Conservation (phyloP, 192 early-diverging fungal species). For the Umbelopsis vinacea region DNA sequence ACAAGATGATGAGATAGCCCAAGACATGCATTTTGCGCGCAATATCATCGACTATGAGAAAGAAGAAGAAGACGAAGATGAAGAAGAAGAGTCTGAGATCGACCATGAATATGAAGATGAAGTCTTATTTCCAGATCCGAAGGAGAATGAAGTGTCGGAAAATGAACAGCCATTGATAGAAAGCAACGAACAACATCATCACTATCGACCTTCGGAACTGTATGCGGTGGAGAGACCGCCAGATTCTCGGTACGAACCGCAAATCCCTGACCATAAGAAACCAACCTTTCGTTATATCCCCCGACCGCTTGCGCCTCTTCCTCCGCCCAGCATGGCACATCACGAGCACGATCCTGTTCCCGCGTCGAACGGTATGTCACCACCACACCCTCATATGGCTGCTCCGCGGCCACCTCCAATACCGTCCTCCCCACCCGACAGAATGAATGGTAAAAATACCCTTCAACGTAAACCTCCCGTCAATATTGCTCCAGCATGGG, state of each 20-base stretch:
- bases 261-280: neutral
- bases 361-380: neutral
- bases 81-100: slow-evolving; percentile 19
- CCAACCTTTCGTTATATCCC: neutral
- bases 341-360: slow-evolving; percentile 1
- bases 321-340: neutral
- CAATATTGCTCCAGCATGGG: neutral
- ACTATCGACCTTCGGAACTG: neutral
- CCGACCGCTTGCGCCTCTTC: slow-evolving; percentile 13
- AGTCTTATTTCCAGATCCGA: slow-evolving; percentile 12
- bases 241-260: slow-evolving; percentile 2
- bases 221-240: neutral
- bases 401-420: neutral
- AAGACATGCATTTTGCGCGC: slow-evolving; percentile 29
- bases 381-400: neutral
- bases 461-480: slow-evolving; percentile 14
- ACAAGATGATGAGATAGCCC: slow-evolving; percentile 27
- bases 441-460: neutral
- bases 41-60: neutral
- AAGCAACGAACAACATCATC: neutral
- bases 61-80: slow-evolving; percentile 20
- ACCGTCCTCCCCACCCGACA: neutral
- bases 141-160: neutral
- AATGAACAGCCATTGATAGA: slow-evolving; percentile 1
- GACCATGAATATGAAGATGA: slow-evolving; percentile 14